Evolutionary conservation across 2,329 filamentous ascomycete genomes (phyloP).

Genomic region (Verticillium longisporum): DNA sequence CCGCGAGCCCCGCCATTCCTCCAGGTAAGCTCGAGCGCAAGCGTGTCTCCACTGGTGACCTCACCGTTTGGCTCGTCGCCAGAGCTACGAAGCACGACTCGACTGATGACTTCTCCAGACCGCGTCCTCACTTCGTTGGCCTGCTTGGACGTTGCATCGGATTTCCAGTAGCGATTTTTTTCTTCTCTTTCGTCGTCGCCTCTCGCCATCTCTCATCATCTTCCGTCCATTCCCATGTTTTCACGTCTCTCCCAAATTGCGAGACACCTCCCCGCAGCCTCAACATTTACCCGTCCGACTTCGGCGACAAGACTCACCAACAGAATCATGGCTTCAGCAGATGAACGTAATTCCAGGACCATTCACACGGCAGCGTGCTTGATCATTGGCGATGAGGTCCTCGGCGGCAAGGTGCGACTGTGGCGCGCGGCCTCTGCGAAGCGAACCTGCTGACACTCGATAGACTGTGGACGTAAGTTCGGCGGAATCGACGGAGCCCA

Average conservation of each 20-base stretch:
- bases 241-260: slow-evolving; percentile 66
- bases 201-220: no score
- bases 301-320: slow-evolving; percentile 17
- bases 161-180: background rate
- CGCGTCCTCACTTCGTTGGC: background rate
- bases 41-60: slow-evolving; percentile 11
- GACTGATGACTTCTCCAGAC: background rate
- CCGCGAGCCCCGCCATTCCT: background rate
- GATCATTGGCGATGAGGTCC: slow-evolving; percentile 95
- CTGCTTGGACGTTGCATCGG: no score
- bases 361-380: slow-evolving; percentile 89
- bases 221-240: slow-evolving; percentile 52
- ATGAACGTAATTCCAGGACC: slow-evolving; percentile 52
- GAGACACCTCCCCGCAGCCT: slow-evolving; percentile 51
- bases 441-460: background rate
- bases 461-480: slow-evolving; percentile 32
- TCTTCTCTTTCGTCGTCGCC: background rate
- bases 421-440: background rate
- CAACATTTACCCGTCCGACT: slow-evolving; percentile 20
- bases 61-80: slow-evolving; percentile 3
- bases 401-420: slow-evolving; percentile 76
- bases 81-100: background rate
- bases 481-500: background rate
- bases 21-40: no score
- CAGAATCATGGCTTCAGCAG: slow-evolving; percentile 38